Percentiles rank a stretch among this genome's conserved stretches.
Evolutionary conservation across 1,284 basidiomycete species (phyloP).

Genomic region (Tilletia indica): DNA sequence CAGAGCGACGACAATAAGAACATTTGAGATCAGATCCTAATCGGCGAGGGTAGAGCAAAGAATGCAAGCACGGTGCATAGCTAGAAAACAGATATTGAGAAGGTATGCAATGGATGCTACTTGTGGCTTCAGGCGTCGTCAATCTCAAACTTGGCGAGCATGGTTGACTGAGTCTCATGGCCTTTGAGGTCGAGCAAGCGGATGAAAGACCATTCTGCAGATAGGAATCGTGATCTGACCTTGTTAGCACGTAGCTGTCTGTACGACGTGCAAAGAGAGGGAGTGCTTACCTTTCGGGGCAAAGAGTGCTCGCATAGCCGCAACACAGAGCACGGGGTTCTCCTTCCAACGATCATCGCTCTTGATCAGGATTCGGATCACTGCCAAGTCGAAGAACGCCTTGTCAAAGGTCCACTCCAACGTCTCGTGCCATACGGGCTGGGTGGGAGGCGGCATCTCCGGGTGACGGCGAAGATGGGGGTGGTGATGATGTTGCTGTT

Average conservation of each 20-base stretch:
- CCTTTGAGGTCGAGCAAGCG: constrained; percentile 63
- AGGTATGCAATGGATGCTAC: no score
- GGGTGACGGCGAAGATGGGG: constrained; percentile 32
- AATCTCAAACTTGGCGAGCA: constrained; percentile 35
- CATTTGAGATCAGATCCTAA: no score
- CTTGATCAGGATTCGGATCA: constrained; percentile 45
- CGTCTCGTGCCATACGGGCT: constrained; percentile 41
- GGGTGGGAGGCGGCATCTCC: constrained; percentile 39
- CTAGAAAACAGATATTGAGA: no score
- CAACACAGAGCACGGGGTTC: constrained; percentile 44
- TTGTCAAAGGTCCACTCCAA: constrained; percentile 43
- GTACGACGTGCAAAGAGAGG: background rate
- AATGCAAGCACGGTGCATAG: no score
- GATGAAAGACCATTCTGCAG: constrained; percentile 59
- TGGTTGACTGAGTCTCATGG: constrained; percentile 58
- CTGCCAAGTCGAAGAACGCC: constrained; percentile 33
- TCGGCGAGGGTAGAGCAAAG: no score
- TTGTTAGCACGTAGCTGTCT: background rate
- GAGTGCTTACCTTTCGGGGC: constrained; percentile 41
- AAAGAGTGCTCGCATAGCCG: constrained; percentile 31
- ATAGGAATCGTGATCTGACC: constrained; percentile 10
- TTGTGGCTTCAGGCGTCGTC: constrained; percentile 22
- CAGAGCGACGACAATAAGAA: no score
- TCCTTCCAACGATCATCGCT: constrained; percentile 44
- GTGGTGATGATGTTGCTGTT: constrained; percentile 34